Conservation (phyloP, 139 green algal genomes). For the Tetradesmus obliquus region DNA sequence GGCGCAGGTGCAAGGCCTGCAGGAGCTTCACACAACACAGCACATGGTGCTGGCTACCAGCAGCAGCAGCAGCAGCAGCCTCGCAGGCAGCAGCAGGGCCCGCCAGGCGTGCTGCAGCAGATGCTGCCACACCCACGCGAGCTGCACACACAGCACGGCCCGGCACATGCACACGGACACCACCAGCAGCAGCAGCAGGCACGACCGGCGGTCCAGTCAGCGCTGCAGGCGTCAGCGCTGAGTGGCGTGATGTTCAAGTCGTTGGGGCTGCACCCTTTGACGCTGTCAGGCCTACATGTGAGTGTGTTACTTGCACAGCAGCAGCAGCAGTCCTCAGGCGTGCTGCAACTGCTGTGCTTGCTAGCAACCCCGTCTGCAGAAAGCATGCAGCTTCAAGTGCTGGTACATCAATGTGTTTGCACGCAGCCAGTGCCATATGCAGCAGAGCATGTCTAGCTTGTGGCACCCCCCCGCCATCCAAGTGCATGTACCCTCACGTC, state of each 20-base stretch:
- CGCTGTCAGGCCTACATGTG: conserved; percentile 24
- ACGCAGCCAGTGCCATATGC: no score
- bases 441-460: no score
- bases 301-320: not conserved
- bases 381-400: no score
- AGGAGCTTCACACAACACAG: not conserved
- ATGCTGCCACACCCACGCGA: not conserved
- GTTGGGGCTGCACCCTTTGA: conserved; percentile 14
- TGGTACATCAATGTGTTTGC: not conserved
- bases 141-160: not conserved
- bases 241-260: conserved; percentile 28
- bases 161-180: not conserved
- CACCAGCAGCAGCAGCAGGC: not conserved
- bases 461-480: no score
- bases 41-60: not conserved
- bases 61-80: not conserved
- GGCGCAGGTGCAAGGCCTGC: not conserved
- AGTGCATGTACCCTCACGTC: no score
- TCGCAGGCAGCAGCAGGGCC: not conserved
- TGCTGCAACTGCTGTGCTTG: not conserved
- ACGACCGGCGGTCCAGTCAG: not conserved
- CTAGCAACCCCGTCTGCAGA: no score
- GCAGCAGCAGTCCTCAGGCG: not conserved
- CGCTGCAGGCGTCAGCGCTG: not conserved
- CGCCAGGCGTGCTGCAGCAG: not conserved